Percentiles rank a stretch among this genome's conserved stretches.
These are phyloP conservation scores for Wickerhamiella vanderwaltii DNA, from an alignment of 805 yeast genomes.

Conservation along the genomic window DNA sequence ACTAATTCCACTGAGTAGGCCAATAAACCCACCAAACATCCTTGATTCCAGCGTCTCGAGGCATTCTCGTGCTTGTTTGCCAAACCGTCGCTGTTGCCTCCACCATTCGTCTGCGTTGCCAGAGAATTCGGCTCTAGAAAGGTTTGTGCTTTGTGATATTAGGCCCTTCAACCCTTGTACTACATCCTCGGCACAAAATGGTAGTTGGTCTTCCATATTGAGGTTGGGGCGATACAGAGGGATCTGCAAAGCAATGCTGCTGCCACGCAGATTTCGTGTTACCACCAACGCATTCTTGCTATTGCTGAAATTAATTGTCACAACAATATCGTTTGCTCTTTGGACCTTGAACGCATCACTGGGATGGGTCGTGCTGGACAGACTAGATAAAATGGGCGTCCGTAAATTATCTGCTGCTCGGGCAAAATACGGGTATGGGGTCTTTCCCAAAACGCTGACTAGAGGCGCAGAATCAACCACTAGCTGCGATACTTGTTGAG, in stretches of 20 bases:
- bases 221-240: not conserved
- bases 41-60: not conserved
- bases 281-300: not conserved
- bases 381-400: not conserved
- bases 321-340: not conserved
- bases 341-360: not conserved
- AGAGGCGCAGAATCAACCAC: slow-evolving; percentile 1
- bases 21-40: slow-evolving; percentile 1
- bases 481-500: not conserved
- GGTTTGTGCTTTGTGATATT: not conserved
- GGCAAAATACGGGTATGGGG: not conserved
- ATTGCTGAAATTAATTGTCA: not conserved
- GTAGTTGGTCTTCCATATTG: not conserved
- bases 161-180: not conserved
- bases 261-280: not conserved
- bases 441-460: not conserved
- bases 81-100: slow-evolving; percentile 2
- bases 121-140: not conserved
- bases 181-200: not conserved
- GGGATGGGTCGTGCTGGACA: not conserved
- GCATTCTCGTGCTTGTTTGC: not conserved
- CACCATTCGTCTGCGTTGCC: slow-evolving; percentile 9
- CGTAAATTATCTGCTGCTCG: slow-evolving; percentile 7
- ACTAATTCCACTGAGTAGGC: slow-evolving; percentile 25
- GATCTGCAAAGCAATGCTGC: not conserved